These are phyloP conservation scores for Fusarium sp. DNA, from an alignment of 2,329 filamentous ascomycete species.

Conservation along the genomic window DNA sequence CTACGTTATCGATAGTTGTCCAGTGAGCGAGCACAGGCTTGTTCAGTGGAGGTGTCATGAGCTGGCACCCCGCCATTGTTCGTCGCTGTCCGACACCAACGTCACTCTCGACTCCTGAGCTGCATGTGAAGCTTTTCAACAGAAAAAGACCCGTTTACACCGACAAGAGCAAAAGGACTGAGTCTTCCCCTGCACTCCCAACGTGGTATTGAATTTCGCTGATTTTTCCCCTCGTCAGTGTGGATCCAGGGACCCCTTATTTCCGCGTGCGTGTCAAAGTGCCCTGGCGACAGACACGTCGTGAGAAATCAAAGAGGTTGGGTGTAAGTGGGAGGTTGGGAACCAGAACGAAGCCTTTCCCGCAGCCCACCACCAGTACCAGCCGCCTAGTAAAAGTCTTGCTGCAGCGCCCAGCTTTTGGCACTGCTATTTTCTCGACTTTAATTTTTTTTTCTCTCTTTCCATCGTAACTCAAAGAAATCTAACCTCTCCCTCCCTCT, in stretches of 20 bases:
- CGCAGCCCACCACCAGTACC: slow-evolving; percentile 42
- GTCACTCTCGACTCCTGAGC: slow-evolving; percentile 4
- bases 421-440: slow-evolving; percentile 29
- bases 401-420: slow-evolving; percentile 46
- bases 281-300: slow-evolving; percentile 17
- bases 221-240: slow-evolving; percentile 33
- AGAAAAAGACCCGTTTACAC: neutral
- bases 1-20: slow-evolving; percentile 45
- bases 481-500: neutral
- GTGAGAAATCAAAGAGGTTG: slow-evolving; percentile 47
- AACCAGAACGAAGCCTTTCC: slow-evolving; percentile 39
- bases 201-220: slow-evolving; percentile 28
- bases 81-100: slow-evolving; percentile 32
- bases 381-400: slow-evolving; percentile 48
- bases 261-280: slow-evolving; percentile 34
- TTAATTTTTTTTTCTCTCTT: slow-evolving; percentile 18
- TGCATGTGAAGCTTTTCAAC: slow-evolving; percentile 16
- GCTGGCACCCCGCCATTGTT: slow-evolving; percentile 43
- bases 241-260: slow-evolving; percentile 39
- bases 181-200: slow-evolving; percentile 12
- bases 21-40: slow-evolving; percentile 41
- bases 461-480: slow-evolving; percentile 9
- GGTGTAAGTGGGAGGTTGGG: slow-evolving; percentile 54
- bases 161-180: slow-evolving; percentile 32
- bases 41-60: slow-evolving; percentile 37